These are phyloP conservation scores for Diaporthe sp. DNA, from an alignment of 2,329 filamentous ascomycete species.

Conservation along the genomic window DNA sequence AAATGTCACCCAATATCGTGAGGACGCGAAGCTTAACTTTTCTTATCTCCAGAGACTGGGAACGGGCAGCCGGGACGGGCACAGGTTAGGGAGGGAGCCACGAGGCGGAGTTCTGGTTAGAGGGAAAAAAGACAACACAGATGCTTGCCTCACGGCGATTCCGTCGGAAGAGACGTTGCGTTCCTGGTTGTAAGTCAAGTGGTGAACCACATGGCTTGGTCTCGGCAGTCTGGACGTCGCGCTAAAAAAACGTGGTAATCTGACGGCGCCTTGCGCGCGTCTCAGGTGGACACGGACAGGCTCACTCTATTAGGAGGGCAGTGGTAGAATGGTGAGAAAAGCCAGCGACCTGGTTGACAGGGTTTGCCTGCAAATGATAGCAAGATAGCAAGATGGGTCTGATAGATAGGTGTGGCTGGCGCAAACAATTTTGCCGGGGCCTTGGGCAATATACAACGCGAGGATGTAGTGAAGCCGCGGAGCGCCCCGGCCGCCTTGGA, in stretches of 20 bases:
- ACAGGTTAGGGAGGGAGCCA: not conserved
- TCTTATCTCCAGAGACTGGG: conserved; percentile 15
- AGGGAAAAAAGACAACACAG: not conserved
- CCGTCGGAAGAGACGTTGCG: not conserved
- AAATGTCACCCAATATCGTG: conserved; percentile 7
- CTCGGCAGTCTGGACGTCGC: not conserved
- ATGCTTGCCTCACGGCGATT: not conserved
- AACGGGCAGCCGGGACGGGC: not conserved
- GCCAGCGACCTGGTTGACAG: not conserved
- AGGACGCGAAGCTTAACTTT: conserved; percentile 1
- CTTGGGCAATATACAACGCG: not conserved
- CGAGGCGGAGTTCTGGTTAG: too few species aligned
- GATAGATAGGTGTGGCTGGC: not conserved
- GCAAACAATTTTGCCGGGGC: not conserved
- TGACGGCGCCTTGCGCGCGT: not conserved
- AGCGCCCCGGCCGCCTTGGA: not conserved
- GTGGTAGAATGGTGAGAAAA: too few species aligned
- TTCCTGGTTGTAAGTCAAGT: not conserved
- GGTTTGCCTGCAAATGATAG: not conserved
- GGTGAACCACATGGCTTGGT: not conserved
- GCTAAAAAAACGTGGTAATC: not conserved
- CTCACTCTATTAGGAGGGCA: not conserved
- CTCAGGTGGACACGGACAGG: not conserved
- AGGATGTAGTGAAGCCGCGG: not conserved
- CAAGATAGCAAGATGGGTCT: too few species aligned